phyloP scores from a whole-genome alignment of 75 land plant genomes.

The Sequoia sempervirens region DNA sequence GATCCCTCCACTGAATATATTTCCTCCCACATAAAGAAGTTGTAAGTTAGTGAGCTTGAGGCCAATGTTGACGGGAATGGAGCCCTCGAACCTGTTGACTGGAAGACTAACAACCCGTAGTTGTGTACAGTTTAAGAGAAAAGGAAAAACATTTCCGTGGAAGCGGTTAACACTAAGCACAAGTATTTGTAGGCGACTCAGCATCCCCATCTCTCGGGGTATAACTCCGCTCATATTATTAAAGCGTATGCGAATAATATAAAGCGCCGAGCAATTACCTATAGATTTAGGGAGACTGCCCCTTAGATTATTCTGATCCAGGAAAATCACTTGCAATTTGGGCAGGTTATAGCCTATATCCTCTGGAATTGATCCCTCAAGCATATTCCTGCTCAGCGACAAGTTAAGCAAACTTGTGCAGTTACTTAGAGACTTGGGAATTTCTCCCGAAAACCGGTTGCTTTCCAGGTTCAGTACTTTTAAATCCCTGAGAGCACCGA shows the following conservation, averaged over 20 bases:
- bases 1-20: neutral
- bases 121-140: neutral
- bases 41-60: too few relatives aligned
- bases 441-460: constrained; percentile 20
- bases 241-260: neutral
- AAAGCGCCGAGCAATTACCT: constrained; percentile 18
- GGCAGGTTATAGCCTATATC: neutral
- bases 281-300: constrained; percentile 26
- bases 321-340: constrained; percentile 6
- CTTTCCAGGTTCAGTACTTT: constrained; percentile 13
- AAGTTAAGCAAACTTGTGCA: neutral
- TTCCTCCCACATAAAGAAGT: too few relatives aligned
- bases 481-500: constrained; percentile 12
- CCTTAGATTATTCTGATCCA: constrained; percentile 16
- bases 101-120: too few relatives aligned
- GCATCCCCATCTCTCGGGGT: constrained; percentile 1
- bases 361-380: neutral
- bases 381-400: neutral
- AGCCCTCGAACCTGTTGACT: too few relatives aligned
- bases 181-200: neutral
- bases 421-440: constrained; percentile 7
- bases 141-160: neutral
- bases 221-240: constrained; percentile 10
- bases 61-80: too few relatives aligned
- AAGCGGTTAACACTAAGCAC: neutral